Conservation (phyloP, 2,329 filamentous ascomycete genomes). For the Cladosporium sp. region DNA sequence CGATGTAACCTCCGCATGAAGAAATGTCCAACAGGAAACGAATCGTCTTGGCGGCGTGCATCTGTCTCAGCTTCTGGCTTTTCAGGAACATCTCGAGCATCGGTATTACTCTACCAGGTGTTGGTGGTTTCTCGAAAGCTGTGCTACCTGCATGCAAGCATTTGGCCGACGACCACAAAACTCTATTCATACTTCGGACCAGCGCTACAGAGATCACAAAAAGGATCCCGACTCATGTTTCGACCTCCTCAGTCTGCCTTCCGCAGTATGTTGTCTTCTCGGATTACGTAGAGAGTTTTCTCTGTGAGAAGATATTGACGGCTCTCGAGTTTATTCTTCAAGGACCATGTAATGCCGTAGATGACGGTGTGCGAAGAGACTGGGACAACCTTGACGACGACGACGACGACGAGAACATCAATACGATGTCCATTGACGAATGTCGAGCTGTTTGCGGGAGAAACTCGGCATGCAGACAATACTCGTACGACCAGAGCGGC, state of each 20-base stretch:
- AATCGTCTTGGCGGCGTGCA: neutral
- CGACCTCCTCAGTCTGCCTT: conserved; percentile 52
- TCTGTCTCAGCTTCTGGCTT: neutral
- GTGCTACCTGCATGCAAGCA: neutral
- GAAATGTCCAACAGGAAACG: neutral
- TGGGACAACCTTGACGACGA: conserved; percentile 27
- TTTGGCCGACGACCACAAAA: conserved; percentile 38
- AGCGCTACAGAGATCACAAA: conserved; percentile 54
- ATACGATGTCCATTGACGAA: neutral
- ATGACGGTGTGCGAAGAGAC: conserved; percentile 14
- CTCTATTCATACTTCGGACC: conserved; percentile 56
- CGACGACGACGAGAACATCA: conserved; percentile 9
- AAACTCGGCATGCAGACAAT: conserved; percentile 16
- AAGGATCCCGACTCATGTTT: conserved; percentile 53
- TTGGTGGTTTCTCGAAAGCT: neutral
- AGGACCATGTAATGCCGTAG: conserved; percentile 22
- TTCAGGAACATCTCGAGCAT: neutral
- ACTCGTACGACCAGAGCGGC: conserved; percentile 4
- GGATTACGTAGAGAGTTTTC: conserved; percentile 51
- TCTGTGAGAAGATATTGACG: conserved; percentile 36
- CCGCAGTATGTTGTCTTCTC: conserved; percentile 56
- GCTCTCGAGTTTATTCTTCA: conserved; percentile 31
- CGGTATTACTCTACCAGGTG: neutral
- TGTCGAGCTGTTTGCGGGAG: conserved; percentile 15
- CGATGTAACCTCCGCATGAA: neutral